These are phyloP conservation scores for Malassezia equina DNA, from an alignment of 1,284 basidiomycete species.

Conservation along the genomic window DNA sequence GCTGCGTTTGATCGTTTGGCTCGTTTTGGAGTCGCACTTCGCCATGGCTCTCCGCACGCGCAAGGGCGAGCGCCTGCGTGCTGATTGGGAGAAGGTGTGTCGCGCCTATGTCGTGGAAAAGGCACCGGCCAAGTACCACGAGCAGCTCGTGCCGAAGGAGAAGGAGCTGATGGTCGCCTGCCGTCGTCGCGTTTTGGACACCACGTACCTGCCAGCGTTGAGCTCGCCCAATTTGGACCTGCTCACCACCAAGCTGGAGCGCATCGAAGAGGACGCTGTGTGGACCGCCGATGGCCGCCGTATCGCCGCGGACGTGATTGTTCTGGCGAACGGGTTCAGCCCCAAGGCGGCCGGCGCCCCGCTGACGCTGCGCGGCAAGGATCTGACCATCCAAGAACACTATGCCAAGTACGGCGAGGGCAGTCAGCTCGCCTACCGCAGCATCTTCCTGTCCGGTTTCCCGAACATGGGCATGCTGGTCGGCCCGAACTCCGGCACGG, in stretches of 20 bases:
- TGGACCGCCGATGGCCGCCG: constrained; percentile 29
- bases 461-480: constrained; percentile 40
- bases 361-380: constrained; percentile 27
- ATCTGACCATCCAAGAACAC: constrained; percentile 30
- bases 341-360: constrained; percentile 31
- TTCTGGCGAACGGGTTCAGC: constrained; percentile 43
- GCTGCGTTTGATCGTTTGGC: constrained; percentile 32
- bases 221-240: constrained; percentile 32
- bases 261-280: constrained; percentile 37
- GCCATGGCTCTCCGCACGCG: constrained; percentile 25
- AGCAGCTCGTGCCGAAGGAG: constrained; percentile 30
- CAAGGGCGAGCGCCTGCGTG: constrained; percentile 22
- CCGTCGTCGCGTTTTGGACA: constrained; percentile 41
- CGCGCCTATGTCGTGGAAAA: constrained; percentile 27
- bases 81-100: constrained; percentile 28
- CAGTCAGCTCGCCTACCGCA: constrained; percentile 33
- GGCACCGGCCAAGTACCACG: constrained; percentile 40
- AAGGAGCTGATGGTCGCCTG: constrained; percentile 36
- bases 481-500: constrained; percentile 41
- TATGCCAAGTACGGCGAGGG: constrained; percentile 36
- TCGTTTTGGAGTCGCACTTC: constrained; percentile 35
- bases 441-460: constrained; percentile 31
- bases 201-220: constrained; percentile 33
- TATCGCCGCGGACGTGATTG: constrained; percentile 43
- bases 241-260: constrained; percentile 23